A percentile compares a stretch with the other conserved stretches of the same genome.
These are phyloP conservation scores for Malassezia japonica DNA, from an alignment of 1,284 basidiomycete species.

Conservation along the genomic window DNA sequence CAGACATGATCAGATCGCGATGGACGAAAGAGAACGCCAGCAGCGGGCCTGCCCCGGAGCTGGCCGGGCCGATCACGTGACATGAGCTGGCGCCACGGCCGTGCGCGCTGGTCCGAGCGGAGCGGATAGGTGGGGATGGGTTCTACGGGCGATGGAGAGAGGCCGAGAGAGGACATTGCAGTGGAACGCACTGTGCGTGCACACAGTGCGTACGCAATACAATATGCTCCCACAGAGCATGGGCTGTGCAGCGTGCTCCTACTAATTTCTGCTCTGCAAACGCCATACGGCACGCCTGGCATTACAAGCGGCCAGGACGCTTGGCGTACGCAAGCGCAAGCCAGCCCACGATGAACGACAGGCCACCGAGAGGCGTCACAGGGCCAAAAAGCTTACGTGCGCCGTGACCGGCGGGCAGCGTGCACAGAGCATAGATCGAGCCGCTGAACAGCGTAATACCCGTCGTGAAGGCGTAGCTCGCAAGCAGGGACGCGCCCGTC, in stretches of 20 bases:
- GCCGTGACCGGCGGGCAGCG: constrained; percentile 28
- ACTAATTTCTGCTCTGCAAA: too few relatives aligned
- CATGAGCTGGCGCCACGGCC: too few relatives aligned
- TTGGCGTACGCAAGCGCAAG: constrained; percentile 28
- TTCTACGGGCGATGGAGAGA: too few relatives aligned
- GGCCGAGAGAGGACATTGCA: too few relatives aligned
- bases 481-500: constrained; percentile 22
- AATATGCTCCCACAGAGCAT: too few relatives aligned
- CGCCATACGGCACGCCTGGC: too few relatives aligned
- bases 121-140: too few relatives aligned
- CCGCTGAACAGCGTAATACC: constrained; percentile 45
- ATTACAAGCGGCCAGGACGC: not conserved
- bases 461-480: constrained; percentile 30
- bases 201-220: too few relatives aligned
- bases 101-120: too few relatives aligned
- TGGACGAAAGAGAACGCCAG: not conserved
- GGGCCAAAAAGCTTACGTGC: constrained; percentile 38
- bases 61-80: constrained; percentile 11
- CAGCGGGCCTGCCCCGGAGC: not conserved
- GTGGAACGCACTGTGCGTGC: too few relatives aligned
- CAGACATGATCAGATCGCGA: constrained; percentile 25
- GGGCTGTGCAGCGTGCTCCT: too few relatives aligned
- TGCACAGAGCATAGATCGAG: constrained; percentile 41
- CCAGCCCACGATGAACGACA: constrained; percentile 42
- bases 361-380: constrained; percentile 37